Percentiles rank a stretch among this genome's conserved stretches.
Evolutionary conservation across 2,329 filamentous ascomycete species (phyloP).

Genomic region (Elsinoe fawcettii): DNA sequence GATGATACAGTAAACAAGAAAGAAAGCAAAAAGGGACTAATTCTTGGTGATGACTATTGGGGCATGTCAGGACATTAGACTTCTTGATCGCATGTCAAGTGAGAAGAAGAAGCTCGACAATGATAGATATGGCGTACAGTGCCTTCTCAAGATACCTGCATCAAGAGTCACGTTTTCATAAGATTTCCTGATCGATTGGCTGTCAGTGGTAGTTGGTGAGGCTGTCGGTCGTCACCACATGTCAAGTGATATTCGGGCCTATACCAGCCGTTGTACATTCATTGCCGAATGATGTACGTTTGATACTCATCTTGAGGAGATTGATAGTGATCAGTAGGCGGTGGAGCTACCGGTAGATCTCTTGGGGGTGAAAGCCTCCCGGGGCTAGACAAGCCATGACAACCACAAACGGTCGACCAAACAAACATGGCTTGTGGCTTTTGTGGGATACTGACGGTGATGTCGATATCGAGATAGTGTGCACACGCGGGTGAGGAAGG

Average conservation of each 20-base stretch:
- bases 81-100: slow-evolving; percentile 8
- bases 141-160: slow-evolving; percentile 15
- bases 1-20: slow-evolving; percentile 13
- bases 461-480: not conserved
- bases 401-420: slow-evolving; percentile 9
- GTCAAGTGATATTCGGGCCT: not conserved
- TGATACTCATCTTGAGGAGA: slow-evolving; percentile 7
- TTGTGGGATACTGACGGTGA: not conserved
- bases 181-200: not conserved
- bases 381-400: slow-evolving; percentile 4
- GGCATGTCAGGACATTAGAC: slow-evolving; percentile 15
- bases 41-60: slow-evolving; percentile 4
- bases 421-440: slow-evolving; percentile 6
- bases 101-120: slow-evolving; percentile 10
- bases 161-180: slow-evolving; percentile 1
- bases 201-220: not conserved
- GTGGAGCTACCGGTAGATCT: not conserved
- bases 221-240: not conserved
- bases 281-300: not conserved
- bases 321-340: not conserved
- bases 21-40: slow-evolving; percentile 9
- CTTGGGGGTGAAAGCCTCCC: not conserved
- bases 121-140: slow-evolving; percentile 16
- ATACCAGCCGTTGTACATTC: not conserved
- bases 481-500: no score